Conservation (phyloP, 768 basidiomycete genomes). For the Collybiopsis confluens region DNA sequence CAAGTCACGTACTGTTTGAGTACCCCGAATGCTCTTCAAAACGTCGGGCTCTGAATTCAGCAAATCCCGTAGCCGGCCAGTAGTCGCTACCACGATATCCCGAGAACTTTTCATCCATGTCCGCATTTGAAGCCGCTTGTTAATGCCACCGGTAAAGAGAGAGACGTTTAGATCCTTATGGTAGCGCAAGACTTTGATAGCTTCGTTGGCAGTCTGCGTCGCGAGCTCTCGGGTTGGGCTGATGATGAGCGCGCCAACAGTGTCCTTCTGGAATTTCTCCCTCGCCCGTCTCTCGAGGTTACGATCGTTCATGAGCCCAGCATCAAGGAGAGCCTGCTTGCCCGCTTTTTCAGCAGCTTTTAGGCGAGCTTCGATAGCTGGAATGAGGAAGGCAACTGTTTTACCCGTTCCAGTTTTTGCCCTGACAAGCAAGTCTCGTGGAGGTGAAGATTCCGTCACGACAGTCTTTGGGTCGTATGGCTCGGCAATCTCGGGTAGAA, state of each 20-base stretch:
- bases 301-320: slow-evolving; percentile 32
- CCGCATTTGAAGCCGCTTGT: slow-evolving; percentile 60
- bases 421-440: slow-evolving; percentile 82
- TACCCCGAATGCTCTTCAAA: slow-evolving; percentile 42
- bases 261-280: slow-evolving; percentile 34
- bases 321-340: slow-evolving; percentile 35
- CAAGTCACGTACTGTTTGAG: slow-evolving; percentile 50
- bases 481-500: slow-evolving; percentile 65
- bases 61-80: slow-evolving; percentile 81
- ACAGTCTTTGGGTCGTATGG: slow-evolving; percentile 37
- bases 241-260: slow-evolving; percentile 75
- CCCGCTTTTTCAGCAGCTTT: slow-evolving; percentile 47
- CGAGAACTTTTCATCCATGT: slow-evolving; percentile 60
- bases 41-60: slow-evolving; percentile 57
- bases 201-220: slow-evolving; percentile 85
- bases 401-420: slow-evolving; percentile 90
- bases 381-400: slow-evolving; percentile 84
- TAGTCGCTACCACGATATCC: slow-evolving; percentile 87
- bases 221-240: slow-evolving; percentile 90
- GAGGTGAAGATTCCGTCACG: no score
- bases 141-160: slow-evolving; percentile 74
- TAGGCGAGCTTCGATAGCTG: slow-evolving; percentile 76
- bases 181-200: slow-evolving; percentile 56
- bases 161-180: slow-evolving; percentile 65
- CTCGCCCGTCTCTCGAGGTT: slow-evolving; percentile 26